A percentile compares a stretch with the other conserved stretches of the same genome.
Conservation (phyloP, 2,329 filamentous ascomycete genomes). For the Xylaria sp. region DNA sequence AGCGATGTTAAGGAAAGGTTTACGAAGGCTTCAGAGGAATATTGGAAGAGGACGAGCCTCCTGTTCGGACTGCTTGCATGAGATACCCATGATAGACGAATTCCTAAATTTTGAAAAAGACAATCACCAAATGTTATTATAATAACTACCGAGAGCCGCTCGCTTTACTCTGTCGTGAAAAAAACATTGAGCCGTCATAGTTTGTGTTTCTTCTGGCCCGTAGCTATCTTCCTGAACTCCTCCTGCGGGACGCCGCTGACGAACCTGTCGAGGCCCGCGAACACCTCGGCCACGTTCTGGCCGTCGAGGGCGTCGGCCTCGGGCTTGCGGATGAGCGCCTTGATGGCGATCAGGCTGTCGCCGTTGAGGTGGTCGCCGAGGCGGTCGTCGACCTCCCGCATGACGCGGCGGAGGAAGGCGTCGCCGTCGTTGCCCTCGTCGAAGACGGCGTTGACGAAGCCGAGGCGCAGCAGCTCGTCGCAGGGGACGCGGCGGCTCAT, state of each 20-base stretch:
- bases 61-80: slow-evolving; percentile 75
- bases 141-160: not conserved
- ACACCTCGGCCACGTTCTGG: slow-evolving; percentile 82
- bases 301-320: slow-evolving; percentile 73
- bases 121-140: slow-evolving; percentile 2
- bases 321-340: slow-evolving; percentile 76
- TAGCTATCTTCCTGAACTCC: slow-evolving; percentile 84
- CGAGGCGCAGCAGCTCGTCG: slow-evolving; percentile 72
- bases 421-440: slow-evolving; percentile 62
- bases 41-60: slow-evolving; percentile 81
- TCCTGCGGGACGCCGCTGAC: slow-evolving; percentile 78
- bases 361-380: slow-evolving; percentile 79
- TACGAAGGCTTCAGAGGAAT: slow-evolving; percentile 68
- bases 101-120: slow-evolving; percentile 7
- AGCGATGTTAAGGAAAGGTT: slow-evolving; percentile 57
- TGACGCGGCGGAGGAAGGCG: slow-evolving; percentile 71
- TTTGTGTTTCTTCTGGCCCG: slow-evolving; percentile 93
- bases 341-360: slow-evolving; percentile 80
- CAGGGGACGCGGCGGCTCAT: slow-evolving; percentile 79
- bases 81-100: slow-evolving; percentile 23
- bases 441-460: slow-evolving; percentile 88
- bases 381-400: slow-evolving; percentile 78
- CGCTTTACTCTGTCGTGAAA: slow-evolving; percentile 1
- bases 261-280: slow-evolving; percentile 82
- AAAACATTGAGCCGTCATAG: slow-evolving; percentile 45